A percentile compares a stretch with the other conserved stretches of the same genome.
Evolutionary conservation across 495 filamentous ascomycete species (phyloP).

Genomic region (Usnea hakonensis): DNA sequence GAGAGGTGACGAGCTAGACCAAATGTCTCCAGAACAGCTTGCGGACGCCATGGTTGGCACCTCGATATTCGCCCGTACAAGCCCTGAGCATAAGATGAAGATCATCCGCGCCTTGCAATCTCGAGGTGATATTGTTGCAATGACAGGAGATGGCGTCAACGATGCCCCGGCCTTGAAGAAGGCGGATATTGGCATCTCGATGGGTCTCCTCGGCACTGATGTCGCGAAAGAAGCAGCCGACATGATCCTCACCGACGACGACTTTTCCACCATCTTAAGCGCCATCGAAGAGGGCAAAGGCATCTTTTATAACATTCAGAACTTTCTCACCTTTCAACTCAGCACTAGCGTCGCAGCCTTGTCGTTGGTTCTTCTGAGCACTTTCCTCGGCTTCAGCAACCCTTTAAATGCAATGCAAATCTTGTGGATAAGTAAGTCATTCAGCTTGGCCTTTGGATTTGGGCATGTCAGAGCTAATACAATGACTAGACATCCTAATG

Average conservation of each 20-base stretch:
- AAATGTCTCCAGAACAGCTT: slow-evolving; percentile 77
- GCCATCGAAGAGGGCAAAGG: slow-evolving; percentile 98
- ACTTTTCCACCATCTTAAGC: slow-evolving; percentile 92
- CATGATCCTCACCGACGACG: slow-evolving; percentile 97
- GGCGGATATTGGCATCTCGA: slow-evolving; percentile 95
- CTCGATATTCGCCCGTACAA: slow-evolving; percentile 91
- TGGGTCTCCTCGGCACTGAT: slow-evolving; percentile 92
- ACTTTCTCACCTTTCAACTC: slow-evolving; percentile 97
- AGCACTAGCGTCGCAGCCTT: slow-evolving; percentile 94
- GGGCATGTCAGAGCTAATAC: neutral
- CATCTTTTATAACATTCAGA: slow-evolving; percentile 99
- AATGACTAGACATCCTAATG: slow-evolving; percentile 87
- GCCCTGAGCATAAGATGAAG: slow-evolving; percentile 95
- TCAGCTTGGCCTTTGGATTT: neutral
- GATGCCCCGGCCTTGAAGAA: slow-evolving; percentile 95
- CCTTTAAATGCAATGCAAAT: slow-evolving; percentile 99
- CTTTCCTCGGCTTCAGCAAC: slow-evolving; percentile 83
- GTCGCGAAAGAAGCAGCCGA: slow-evolving; percentile 99
- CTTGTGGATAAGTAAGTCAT: slow-evolving; percentile 88
- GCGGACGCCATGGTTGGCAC: slow-evolving; percentile 75
- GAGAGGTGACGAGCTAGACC: slow-evolving; percentile 81
- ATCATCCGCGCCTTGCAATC: slow-evolving; percentile 87
- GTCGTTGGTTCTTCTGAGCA: slow-evolving; percentile 83
- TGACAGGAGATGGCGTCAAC: slow-evolving; percentile 98
- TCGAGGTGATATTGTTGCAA: slow-evolving; percentile 93